A percentile compares a stretch with the other conserved stretches of the same genome.
These are phyloP conservation scores for Chamaecrista fasciculata DNA, from an alignment of 306 rosid species.

Conservation along the genomic window DNA sequence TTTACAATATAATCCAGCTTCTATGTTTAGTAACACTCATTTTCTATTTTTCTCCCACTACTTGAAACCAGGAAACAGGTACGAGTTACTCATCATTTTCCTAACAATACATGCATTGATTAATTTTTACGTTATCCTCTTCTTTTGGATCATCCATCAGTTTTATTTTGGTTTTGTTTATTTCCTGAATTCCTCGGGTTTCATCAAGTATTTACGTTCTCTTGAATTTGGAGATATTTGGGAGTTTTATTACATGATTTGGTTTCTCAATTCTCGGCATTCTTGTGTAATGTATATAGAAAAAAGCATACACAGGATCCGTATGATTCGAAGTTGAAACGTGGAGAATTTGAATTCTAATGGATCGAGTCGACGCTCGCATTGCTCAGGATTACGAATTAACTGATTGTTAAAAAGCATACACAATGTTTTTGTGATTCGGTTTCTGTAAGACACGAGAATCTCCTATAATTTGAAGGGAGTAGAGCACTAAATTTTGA, in stretches of 20 bases:
- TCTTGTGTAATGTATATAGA: constrained; percentile 24
- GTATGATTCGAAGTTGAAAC: constrained; percentile 34
- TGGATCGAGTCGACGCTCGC: too few relatives aligned
- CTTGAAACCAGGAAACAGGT: constrained; percentile 36
- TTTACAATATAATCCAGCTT: background rate
- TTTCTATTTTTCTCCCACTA: constrained; percentile 17
- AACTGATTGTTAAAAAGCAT: constrained; percentile 30
- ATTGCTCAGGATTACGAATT: constrained; percentile 29
- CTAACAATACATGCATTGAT: constrained; percentile 2
- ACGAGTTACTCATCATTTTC: background rate
- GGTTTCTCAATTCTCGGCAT: constrained; percentile 14
- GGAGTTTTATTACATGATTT: constrained; percentile 34
- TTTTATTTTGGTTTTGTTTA: background rate
- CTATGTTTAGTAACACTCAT: constrained; percentile 44
- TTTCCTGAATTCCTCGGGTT: constrained; percentile 35
- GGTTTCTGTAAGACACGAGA: constrained; percentile 32
- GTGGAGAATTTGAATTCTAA: too few relatives aligned
- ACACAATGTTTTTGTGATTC: constrained; percentile 30
- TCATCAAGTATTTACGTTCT: constrained; percentile 18
- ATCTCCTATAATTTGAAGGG: constrained; percentile 24
- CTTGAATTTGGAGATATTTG: constrained; percentile 11
- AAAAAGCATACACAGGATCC: too few relatives aligned
- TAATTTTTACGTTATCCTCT: background rate
- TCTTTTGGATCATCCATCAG: background rate
- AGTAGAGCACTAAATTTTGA: constrained; percentile 17